phyloP scores from a whole-genome alignment of 108 stramenopile species.

The Cafeteria roenbergensis region DNA sequence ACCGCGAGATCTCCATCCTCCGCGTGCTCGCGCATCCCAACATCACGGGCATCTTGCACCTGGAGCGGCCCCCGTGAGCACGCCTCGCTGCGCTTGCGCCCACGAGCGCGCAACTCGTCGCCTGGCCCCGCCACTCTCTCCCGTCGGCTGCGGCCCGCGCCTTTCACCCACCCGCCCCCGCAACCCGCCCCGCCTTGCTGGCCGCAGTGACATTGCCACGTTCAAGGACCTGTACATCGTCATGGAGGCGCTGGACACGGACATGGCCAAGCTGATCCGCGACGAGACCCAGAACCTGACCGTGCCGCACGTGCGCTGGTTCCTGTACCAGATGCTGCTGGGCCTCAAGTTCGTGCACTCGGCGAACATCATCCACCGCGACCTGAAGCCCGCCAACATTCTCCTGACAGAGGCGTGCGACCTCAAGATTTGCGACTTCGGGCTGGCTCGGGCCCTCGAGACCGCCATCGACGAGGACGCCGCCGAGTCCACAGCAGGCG shows the following conservation, averaged over 20 bases:
- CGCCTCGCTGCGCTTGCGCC: not conserved
- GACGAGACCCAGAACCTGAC: slow-evolving; percentile 86
- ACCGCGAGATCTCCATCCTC: slow-evolving; percentile 8
- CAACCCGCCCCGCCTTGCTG: too few relatives aligned
- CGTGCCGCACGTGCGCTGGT: slow-evolving; percentile 80
- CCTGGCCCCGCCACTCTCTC: too few relatives aligned
- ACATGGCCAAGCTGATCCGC: slow-evolving; percentile 93
- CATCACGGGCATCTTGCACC: not conserved
- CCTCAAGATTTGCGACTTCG: slow-evolving; percentile 95
- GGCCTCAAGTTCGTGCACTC: slow-evolving; percentile 81
- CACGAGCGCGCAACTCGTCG: not conserved
- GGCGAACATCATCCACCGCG: slow-evolving; percentile 77
- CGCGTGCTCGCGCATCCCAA: not conserved
- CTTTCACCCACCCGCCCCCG: too few relatives aligned
- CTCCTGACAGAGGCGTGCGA: slow-evolving; percentile 92
- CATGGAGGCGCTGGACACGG: slow-evolving; percentile 83
- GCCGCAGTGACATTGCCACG: not conserved
- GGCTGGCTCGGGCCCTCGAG: slow-evolving; percentile 77
- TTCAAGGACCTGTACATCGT: slow-evolving; percentile 41
- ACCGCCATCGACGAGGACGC: slow-evolving; percentile 10
- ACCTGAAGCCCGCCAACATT: slow-evolving; percentile 43
- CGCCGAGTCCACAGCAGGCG: not conserved
- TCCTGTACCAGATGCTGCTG: slow-evolving; percentile 89
- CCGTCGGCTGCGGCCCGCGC: too few relatives aligned
- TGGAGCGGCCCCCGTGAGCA: not conserved